Percentiles rank a stretch among this genome's conserved stretches.
Evolutionary conservation across 2,329 filamentous ascomycete genomes (phyloP).

Genomic region (Xylariaceae sp.): DNA sequence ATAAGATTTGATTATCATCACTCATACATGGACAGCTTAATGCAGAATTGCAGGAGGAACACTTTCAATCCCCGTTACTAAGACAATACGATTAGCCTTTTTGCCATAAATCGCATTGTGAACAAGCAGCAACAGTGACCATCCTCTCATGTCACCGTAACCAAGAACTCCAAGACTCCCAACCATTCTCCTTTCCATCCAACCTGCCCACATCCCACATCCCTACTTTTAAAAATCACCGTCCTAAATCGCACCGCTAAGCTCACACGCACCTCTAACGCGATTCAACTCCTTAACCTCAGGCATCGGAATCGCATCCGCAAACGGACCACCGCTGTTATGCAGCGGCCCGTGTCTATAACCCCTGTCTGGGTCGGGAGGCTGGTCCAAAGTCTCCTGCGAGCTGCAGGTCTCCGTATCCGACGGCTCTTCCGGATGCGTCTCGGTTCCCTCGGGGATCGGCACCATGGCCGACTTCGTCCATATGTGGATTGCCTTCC

Average conservation of each 20-base stretch:
- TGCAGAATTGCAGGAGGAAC: not conserved
- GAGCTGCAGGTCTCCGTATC: conserved; percentile 39
- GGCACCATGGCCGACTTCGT: conserved; percentile 64
- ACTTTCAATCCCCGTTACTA: too few species aligned
- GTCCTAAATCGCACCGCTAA: conserved; percentile 19
- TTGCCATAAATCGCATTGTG: too few species aligned
- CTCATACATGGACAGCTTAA: not conserved
- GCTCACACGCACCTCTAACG: conserved; percentile 27
- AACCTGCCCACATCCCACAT: too few species aligned
- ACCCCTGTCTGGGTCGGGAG: conserved; percentile 18
- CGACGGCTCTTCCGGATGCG: conserved; percentile 49
- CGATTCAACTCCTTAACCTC: not conserved
- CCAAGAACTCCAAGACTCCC: not conserved
- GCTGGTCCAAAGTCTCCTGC: conserved; percentile 48
- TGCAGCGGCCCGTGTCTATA: conserved; percentile 8
- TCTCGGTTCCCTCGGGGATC: conserved; percentile 61
- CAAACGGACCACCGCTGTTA: conserved; percentile 3
- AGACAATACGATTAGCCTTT: too few species aligned
- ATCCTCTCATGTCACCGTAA: too few species aligned
- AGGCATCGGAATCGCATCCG: conserved; percentile 8
- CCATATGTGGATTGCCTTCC: conserved; percentile 62
- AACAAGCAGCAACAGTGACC: too few species aligned
- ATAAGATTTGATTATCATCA: not conserved
- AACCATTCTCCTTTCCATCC: not conserved
- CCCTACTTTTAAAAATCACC: not conserved